Evolutionary conservation across 495 filamentous ascomycete genomes (phyloP).

Genomic region (Talaromyces trachyspermus): DNA sequence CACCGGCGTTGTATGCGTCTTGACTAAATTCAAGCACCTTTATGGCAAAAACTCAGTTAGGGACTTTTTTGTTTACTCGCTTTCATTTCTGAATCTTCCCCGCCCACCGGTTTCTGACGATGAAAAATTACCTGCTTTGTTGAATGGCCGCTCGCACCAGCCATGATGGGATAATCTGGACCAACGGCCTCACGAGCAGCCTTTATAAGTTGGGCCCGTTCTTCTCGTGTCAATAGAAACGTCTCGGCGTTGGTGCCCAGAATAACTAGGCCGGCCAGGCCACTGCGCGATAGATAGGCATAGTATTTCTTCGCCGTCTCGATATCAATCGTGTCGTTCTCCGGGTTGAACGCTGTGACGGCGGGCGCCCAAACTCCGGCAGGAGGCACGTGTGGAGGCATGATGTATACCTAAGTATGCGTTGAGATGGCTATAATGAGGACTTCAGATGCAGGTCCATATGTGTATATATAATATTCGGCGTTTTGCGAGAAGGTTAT

Average conservation of each 20-base stretch:
- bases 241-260: slow-evolving; percentile 61
- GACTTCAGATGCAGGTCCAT: no score
- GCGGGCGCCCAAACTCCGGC: slow-evolving; percentile 33
- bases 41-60: neutral
- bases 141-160: slow-evolving; percentile 56
- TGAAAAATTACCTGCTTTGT: slow-evolving; percentile 41
- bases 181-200: slow-evolving; percentile 46
- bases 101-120: no score
- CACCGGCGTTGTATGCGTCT: slow-evolving; percentile 51
- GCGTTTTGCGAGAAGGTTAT: no score
- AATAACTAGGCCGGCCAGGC: slow-evolving; percentile 52
- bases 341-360: slow-evolving; percentile 46
- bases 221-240: slow-evolving; percentile 55
- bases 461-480: no score
- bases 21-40: slow-evolving; percentile 45
- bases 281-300: slow-evolving; percentile 44
- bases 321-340: slow-evolving; percentile 44
- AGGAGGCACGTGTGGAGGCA: neutral
- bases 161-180: slow-evolving; percentile 50
- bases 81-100: neutral
- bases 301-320: slow-evolving; percentile 46
- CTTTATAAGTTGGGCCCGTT: slow-evolving; percentile 43
- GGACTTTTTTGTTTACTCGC: neutral
- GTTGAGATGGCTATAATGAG: no score
- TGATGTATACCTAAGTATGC: neutral